These are phyloP conservation scores for Cryptococcus floricola DNA, from an alignment of 1,284 basidiomycete genomes.

Conservation along the genomic window DNA sequence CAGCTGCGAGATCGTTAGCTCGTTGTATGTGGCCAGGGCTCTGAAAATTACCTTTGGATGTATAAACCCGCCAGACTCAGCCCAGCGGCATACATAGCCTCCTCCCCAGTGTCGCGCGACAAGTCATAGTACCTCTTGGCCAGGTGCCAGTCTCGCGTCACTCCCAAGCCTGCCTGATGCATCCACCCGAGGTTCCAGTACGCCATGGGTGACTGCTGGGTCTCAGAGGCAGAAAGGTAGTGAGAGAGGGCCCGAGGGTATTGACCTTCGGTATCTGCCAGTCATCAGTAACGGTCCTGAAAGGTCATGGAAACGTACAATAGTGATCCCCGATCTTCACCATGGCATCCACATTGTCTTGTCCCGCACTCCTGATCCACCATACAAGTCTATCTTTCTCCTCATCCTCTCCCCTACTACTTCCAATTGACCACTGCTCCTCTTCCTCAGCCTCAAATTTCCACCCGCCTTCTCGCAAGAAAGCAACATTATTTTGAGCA, in stretches of 20 bases:
- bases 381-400: constrained; percentile 69
- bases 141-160: constrained; percentile 89
- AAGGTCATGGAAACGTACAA: constrained; percentile 51
- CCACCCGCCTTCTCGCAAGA: constrained; percentile 70
- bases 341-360: constrained; percentile 89
- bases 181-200: constrained; percentile 99
- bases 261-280: constrained; percentile 5
- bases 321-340: constrained; percentile 97
- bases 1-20: constrained; percentile 28
- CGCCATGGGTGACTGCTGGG: constrained; percentile 82
- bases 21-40: not conserved
- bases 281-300: not conserved
- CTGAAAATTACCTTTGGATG: constrained; percentile 51
- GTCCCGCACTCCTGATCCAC: constrained; percentile 90
- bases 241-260: constrained; percentile 86
- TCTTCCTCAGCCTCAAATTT: constrained; percentile 46
- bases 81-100: constrained; percentile 82
- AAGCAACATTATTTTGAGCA: constrained; percentile 95
- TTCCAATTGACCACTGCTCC: not conserved
- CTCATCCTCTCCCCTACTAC: not conserved
- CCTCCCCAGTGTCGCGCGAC: constrained; percentile 74
- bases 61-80: constrained; percentile 81
- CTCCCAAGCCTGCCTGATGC: constrained; percentile 94
- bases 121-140: constrained; percentile 95
- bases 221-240: constrained; percentile 86